A percentile compares a stretch with the other conserved stretches of the same genome.
Evolutionary conservation across 164 flowering plant species (phyloP).

Genomic region (Dillenia suffruticosa): DNA sequence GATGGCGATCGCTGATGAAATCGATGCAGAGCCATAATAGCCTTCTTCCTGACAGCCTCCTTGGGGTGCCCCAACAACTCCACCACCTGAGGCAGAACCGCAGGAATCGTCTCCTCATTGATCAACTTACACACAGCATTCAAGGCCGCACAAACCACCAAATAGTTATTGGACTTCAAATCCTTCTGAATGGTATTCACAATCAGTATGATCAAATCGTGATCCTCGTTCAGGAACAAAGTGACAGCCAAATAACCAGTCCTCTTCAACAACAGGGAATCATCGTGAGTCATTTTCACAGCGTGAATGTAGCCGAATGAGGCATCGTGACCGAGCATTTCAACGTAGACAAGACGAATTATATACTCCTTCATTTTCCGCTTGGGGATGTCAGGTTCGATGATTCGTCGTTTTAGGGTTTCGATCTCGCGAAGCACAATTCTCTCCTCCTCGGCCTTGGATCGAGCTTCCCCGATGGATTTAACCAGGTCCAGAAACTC

Average conservation of each 20-base stretch:
- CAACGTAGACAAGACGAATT: slow-evolving; percentile 82
- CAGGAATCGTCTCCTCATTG: slow-evolving; percentile 98
- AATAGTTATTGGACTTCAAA: slow-evolving; percentile 74
- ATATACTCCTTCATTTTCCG: slow-evolving; percentile 96
- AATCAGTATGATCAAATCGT: slow-evolving; percentile 86
- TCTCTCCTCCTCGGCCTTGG: slow-evolving; percentile 96
- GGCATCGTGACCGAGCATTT: slow-evolving; percentile 99
- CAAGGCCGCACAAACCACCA: slow-evolving; percentile 87
- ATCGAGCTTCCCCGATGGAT: slow-evolving; percentile 96
- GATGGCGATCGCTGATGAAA: slow-evolving; percentile 76
- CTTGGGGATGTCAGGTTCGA: slow-evolving; percentile 80
- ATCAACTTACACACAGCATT: slow-evolving; percentile 88
- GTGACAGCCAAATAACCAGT: slow-evolving; percentile 97
- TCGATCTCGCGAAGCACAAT: slow-evolving; percentile 87
- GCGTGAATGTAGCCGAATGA: slow-evolving; percentile 98
- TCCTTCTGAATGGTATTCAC: slow-evolving; percentile 99
- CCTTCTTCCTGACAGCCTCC: slow-evolving; percentile 96
- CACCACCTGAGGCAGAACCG: slow-evolving; percentile 88
- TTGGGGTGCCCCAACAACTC: slow-evolving; percentile 72
- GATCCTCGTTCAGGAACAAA: slow-evolving; percentile 82
- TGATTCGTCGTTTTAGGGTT: slow-evolving; percentile 66
- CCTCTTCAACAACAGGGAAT: slow-evolving; percentile 56
- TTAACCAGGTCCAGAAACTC: slow-evolving; percentile 93
- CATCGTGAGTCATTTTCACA: slow-evolving; percentile 97
- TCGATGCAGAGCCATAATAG: slow-evolving; percentile 93